Evolutionary conservation across 441 rosid genomes (phyloP).

Genomic region (Sinapis alba): DNA sequence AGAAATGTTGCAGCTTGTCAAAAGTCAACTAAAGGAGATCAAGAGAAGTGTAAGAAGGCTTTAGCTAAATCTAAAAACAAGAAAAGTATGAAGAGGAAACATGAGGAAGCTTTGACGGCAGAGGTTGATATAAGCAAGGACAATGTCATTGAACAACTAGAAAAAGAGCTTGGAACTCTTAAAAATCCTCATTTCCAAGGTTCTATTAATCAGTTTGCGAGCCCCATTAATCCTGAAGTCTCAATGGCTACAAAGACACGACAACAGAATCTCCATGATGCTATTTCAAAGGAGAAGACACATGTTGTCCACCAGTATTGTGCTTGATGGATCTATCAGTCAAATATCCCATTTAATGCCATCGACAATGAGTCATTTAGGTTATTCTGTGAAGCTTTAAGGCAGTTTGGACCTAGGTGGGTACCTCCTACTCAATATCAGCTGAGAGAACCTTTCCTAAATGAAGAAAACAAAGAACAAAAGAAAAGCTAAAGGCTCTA

Average conservation of each 20-base stretch:
- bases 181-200: not conserved
- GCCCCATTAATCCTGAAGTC: not conserved
- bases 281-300: not conserved
- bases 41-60: not conserved
- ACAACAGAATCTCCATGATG: not conserved
- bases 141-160: not conserved
- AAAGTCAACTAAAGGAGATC: not conserved
- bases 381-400: not conserved
- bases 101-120: not conserved
- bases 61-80: not conserved
- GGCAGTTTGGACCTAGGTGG: not conserved
- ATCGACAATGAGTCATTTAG: not conserved
- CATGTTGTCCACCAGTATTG: not conserved
- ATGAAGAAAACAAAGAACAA: not conserved
- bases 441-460: not conserved
- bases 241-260: not conserved
- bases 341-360: not conserved
- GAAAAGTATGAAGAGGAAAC: not conserved
- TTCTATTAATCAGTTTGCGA: not conserved
- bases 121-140: not conserved
- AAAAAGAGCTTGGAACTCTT: not conserved
- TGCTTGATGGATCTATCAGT: not conserved
- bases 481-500: not conserved
- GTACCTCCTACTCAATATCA: not conserved
- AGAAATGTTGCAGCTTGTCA: not conserved